Evolutionary conservation across 1,139 yeast genomes (phyloP), one percentile per base, ranked within the genome.

Genomic region (Blastobotrys persicus): DNA sequence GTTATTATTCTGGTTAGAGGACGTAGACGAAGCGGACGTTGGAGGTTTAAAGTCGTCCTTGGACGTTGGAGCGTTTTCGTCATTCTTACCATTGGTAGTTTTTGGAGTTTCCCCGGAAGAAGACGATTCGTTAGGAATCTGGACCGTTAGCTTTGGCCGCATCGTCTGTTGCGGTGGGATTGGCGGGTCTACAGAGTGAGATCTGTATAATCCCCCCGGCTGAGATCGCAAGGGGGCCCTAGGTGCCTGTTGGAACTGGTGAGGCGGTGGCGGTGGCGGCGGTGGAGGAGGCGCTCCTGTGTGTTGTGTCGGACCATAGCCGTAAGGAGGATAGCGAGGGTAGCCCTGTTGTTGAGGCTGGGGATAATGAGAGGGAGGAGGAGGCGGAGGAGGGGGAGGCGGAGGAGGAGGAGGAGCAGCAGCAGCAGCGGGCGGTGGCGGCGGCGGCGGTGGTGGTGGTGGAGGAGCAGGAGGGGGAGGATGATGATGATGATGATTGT

Each of bases 141-240:
- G 70, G 12, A 71, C 72, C 52, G 68, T 71, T 31, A 71, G 62
- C 48, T 69, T 68, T 7, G 75, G 75, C 42, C 74, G 58, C 56
- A 59, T 51, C 11, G 42, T 47, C 17, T 43, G 39, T 31, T 37
- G 35, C 28, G 45, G 35, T 41, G 28, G 28, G 9, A 23, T 23
- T 4, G 48, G 40, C 20, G 32, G 40, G 18, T 17, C 43, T 16
- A 37, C 46, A 33, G 51, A 12, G 19, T 20, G 37, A 13, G 48
- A 20, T 11, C 33, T 23, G 28, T 23, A 23, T 9, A 23, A 23
- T 23, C 28, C 17, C 5, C 17, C 37, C 37, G 17, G 37, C 14
- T 14, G 14, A 5, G n/a, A n/a, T n/a, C n/a, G n/a, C n/a, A n/a
- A n/a, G n/a, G n/a, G n/a, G n/a, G n/a, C n/a, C n/a, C n/a, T n/a